Evolutionary conservation across 495 filamentous ascomycete species (phyloP).

Genomic region (Choiromyces venosus): DNA sequence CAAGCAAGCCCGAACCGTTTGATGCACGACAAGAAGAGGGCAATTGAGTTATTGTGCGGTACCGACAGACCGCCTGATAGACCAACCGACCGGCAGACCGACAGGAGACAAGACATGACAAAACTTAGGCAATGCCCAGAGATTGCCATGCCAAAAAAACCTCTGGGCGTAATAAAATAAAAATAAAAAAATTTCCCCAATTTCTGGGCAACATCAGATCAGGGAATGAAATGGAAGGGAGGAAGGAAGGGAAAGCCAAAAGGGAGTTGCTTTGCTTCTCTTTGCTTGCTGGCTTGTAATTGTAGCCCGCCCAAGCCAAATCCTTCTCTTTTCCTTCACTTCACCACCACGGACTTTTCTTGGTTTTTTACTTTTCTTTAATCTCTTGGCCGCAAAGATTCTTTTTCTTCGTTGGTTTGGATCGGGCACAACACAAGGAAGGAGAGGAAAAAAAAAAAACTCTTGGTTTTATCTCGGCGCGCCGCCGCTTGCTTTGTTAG

Average conservation of each 20-base stretch:
- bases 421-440: neutral
- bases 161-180: neutral
- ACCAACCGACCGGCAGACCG: neutral
- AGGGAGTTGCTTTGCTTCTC: too few relatives aligned
- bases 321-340: too few relatives aligned
- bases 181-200: too few relatives aligned
- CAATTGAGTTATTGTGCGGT: too few relatives aligned
- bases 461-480: slow-evolving; percentile 3
- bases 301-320: neutral
- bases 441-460: neutral
- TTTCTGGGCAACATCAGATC: neutral
- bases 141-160: slow-evolving; percentile 2
- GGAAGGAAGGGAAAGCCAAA: neutral
- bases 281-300: neutral
- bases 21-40: neutral
- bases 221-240: neutral
- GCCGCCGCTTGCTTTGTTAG: neutral
- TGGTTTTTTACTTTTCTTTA: neutral
- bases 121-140: slow-evolving; percentile 21
- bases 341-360: neutral
- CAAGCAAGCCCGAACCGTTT: neutral
- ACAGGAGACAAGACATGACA: slow-evolving; percentile 23
- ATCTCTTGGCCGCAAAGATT: neutral
- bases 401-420: neutral
- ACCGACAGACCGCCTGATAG: too few relatives aligned